Conservation (phyloP, 306 rosid genomes). For the Lathyrus oleraceus region DNA sequence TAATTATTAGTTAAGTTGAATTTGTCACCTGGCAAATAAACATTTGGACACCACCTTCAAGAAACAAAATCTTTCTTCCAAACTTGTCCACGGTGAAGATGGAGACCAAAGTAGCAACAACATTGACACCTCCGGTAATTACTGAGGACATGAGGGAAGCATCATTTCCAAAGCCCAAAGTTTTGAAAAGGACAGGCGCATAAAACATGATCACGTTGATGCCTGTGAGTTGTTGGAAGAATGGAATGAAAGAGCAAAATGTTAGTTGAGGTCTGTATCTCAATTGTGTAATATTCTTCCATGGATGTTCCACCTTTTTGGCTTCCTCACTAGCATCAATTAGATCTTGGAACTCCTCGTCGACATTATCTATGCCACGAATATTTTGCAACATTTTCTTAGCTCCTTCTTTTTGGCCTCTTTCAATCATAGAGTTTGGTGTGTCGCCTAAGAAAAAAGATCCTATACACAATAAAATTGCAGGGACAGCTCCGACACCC, state of each 20-base stretch:
- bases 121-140: not conserved
- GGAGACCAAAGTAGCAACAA: not conserved
- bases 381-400: not conserved
- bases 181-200: not conserved
- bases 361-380: not conserved
- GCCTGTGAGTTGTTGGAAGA: not conserved
- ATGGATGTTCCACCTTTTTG: not conserved
- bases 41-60: not conserved
- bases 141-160: not conserved
- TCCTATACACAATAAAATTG: not conserved
- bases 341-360: not conserved
- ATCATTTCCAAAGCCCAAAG: not conserved
- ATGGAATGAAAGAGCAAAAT: not conserved
- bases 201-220: not conserved
- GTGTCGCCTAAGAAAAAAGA: not conserved
- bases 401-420: not conserved
- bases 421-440: not conserved
- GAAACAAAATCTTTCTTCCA: not conserved
- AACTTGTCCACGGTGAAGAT: not conserved
- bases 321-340: not conserved
- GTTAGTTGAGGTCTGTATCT: not conserved
- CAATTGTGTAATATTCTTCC: not conserved
- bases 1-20: not conserved
- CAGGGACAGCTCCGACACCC: not conserved
- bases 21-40: not conserved